A percentile compares a stretch with the other conserved stretches of the same genome.
These are phyloP conservation scores for Rhodocollybia butyracea DNA, from an alignment of 768 basidiomycete genomes.

Conservation along the genomic window DNA sequence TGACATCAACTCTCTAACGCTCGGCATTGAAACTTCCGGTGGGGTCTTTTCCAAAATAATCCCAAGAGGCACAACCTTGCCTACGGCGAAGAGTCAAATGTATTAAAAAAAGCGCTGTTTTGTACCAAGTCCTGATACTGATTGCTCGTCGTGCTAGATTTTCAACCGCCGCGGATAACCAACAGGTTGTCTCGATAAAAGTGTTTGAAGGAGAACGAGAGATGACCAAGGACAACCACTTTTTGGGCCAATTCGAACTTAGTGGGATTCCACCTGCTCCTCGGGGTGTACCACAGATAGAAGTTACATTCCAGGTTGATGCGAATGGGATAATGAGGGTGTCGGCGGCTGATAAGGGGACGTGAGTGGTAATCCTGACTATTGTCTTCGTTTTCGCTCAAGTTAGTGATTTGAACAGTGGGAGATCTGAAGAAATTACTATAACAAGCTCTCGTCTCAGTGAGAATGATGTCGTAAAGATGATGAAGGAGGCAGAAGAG, in stretches of 20 bases:
- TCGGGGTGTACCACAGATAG: conserved; percentile 95
- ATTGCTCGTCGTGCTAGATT: conserved; percentile 36
- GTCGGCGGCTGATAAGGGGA: conserved; percentile 89
- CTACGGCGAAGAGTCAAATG: conserved; percentile 96
- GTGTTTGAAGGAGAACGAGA: conserved; percentile 97
- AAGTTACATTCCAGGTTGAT: conserved; percentile 94
- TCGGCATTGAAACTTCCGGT: conserved; percentile 98
- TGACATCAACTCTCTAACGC: conserved; percentile 93
- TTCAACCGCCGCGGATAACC: conserved; percentile 84
- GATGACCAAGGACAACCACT: conserved; percentile 97
- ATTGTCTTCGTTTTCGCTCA: neutral
- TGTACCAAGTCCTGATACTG: neutral
- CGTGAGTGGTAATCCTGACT: conserved; percentile 41
- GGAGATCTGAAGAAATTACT: conserved; percentile 84
- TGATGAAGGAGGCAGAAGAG: conserved; percentile 92
- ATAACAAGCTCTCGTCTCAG: conserved; percentile 96
- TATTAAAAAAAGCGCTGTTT: conserved; percentile 27
- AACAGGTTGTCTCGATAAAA: conserved; percentile 94
- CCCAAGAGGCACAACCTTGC: conserved; percentile 94
- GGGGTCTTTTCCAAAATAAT: conserved; percentile 98
- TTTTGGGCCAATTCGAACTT: conserved; percentile 94
- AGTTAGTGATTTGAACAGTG: conserved; percentile 46
- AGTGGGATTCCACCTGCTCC: conserved; percentile 90
- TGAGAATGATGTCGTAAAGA: conserved; percentile 84
- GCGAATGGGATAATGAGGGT: conserved; percentile 96